phyloP scores from a whole-genome alignment of 306 rosid genomes.

The Urtica urens region DNA sequence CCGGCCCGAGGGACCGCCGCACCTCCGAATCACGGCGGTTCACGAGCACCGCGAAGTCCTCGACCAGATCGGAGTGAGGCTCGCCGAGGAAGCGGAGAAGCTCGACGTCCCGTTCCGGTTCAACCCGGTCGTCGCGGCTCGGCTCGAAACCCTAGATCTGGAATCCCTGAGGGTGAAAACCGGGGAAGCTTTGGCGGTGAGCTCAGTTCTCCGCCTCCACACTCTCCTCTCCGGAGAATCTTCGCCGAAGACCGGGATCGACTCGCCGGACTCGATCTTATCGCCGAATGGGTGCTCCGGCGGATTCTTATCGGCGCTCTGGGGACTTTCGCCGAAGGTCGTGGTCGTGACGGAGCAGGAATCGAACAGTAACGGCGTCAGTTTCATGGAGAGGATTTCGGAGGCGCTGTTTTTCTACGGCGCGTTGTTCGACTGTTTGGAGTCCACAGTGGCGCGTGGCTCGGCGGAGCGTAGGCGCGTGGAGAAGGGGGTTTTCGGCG shows the following conservation, averaged over 20 bases:
- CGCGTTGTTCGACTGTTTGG: slow-evolving; percentile 71
- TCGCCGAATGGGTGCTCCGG: slow-evolving; percentile 50
- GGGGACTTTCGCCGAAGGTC: slow-evolving; percentile 53
- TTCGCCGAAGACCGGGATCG: slow-evolving; percentile 62
- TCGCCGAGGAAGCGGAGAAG: slow-evolving; percentile 59
- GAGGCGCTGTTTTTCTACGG: slow-evolving; percentile 52
- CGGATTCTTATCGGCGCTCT: slow-evolving; percentile 34
- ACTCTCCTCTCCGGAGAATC: slow-evolving; percentile 53
- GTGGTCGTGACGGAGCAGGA: slow-evolving; percentile 79
- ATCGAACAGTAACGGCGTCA: slow-evolving; percentile 60
- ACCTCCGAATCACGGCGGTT: slow-evolving; percentile 70
- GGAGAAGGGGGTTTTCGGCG: slow-evolving; percentile 64
- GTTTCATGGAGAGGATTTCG: slow-evolving; percentile 50
- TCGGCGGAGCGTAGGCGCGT: slow-evolving; percentile 47
- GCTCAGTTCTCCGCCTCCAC: slow-evolving; percentile 71
- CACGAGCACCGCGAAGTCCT: slow-evolving; percentile 55
- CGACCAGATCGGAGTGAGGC: slow-evolving; percentile 47
- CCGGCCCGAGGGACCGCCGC: slow-evolving; percentile 69
- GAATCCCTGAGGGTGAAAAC: slow-evolving; percentile 60
- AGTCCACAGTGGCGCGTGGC: slow-evolving; percentile 46
- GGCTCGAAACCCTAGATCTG: slow-evolving; percentile 54
- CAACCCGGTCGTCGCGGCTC: slow-evolving; percentile 51
- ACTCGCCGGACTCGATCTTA: slow-evolving; percentile 53
- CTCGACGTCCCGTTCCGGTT: slow-evolving; percentile 67
- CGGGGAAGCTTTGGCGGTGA: slow-evolving; percentile 79